phyloP scores from a whole-genome alignment of 805 yeast genomes.

The Groenewaldozyma salmanticensis region DNA sequence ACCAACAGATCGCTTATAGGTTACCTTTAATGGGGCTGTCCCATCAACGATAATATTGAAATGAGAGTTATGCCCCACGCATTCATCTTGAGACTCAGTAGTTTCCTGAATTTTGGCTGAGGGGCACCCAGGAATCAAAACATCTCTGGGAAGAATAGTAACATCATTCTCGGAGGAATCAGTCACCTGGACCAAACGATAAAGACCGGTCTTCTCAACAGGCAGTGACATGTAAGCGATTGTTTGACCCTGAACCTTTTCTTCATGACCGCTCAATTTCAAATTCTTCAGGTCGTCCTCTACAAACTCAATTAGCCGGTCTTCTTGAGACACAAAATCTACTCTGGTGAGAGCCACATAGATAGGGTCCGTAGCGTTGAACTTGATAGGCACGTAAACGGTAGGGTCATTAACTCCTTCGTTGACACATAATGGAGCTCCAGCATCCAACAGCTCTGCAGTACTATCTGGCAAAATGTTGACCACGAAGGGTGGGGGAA shows the following conservation, averaged over 20 bases:
- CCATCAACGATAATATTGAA: constrained; percentile 53
- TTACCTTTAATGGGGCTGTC: constrained; percentile 63
- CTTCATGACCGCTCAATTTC: constrained; percentile 11
- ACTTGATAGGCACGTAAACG: constrained; percentile 56
- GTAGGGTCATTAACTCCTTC: constrained; percentile 20
- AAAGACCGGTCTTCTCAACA: constrained; percentile 62
- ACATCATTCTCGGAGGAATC: constrained; percentile 54
- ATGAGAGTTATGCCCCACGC: constrained; percentile 51
- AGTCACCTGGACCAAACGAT: constrained; percentile 54
- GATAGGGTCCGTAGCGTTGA: constrained; percentile 73
- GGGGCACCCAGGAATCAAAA: constrained; percentile 34
- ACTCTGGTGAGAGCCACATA: constrained; percentile 54
- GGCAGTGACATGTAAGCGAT: constrained; percentile 50
- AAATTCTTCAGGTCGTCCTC: constrained; percentile 42
- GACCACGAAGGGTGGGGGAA: constrained; percentile 67
- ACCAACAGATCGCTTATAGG: constrained; percentile 31
- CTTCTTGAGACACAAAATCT: constrained; percentile 43
- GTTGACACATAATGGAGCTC: constrained; percentile 47
- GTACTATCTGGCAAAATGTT: constrained; percentile 87
- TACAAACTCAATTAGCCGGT: constrained; percentile 43
- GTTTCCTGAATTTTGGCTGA: not conserved
- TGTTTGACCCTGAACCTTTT: constrained; percentile 6
- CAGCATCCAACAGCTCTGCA: constrained; percentile 71
- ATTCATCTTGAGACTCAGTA: constrained; percentile 34
- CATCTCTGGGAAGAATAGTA: constrained; percentile 49